Evolutionary conservation across 164 flowering plant species (phyloP).

Genomic region (Vitis riparia): DNA sequence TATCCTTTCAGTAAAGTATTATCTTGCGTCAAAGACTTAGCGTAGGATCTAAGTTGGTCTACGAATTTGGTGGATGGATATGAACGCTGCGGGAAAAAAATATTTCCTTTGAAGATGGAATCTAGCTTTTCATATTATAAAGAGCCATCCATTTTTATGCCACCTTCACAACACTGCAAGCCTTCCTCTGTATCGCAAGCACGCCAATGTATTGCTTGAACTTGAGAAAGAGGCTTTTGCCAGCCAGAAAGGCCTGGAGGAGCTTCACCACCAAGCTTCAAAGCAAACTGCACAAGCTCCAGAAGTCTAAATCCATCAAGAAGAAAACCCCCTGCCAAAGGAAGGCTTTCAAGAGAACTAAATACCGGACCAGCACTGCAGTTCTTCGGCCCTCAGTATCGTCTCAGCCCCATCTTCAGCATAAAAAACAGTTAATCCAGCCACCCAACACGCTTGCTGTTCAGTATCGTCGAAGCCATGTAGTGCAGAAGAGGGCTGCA

Average conservation of each 20-base stretch:
- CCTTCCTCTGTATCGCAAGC: background rate
- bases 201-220: constrained; percentile 39
- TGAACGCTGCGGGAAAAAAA: background rate
- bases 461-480: constrained; percentile 3
- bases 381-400: constrained; percentile 1
- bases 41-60: constrained; percentile 17
- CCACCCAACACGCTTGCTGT: constrained; percentile 1
- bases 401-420: constrained; percentile 1
- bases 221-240: constrained; percentile 40
- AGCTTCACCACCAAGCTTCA: constrained; percentile 47
- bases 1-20: background rate
- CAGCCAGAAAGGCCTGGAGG: constrained; percentile 57
- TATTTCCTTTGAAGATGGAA: background rate
- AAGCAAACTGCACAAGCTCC: constrained; percentile 37
- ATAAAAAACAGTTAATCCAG: constrained; percentile 2
- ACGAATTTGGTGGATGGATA: background rate
- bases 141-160: background rate
- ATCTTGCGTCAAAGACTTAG: background rate
- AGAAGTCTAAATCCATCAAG: constrained; percentile 30
- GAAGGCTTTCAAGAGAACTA: constrained; percentile 16
- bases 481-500: constrained; percentile 17
- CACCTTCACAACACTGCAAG: background rate
- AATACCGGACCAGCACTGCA: constrained; percentile 1
- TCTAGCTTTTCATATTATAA: constrained; percentile 1
- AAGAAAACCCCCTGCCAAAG: background rate